Evolutionary conservation across 2,329 filamentous ascomycete species (phyloP).

Genomic region (Alternaria rosae): DNA sequence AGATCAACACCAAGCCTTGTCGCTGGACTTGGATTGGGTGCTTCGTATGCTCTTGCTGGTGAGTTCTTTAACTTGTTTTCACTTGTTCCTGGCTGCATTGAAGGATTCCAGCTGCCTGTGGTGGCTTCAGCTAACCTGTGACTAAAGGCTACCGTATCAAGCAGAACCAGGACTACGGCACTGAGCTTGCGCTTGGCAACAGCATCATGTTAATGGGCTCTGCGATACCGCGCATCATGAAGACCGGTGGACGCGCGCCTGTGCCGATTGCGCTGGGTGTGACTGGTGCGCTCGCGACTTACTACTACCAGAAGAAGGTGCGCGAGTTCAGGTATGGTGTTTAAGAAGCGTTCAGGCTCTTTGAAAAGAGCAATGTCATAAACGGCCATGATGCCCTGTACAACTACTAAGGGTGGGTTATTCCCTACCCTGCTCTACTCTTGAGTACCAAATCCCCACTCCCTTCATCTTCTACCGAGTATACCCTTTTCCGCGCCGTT

Average conservation of each 20-base stretch:
- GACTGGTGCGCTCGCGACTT: constrained; percentile 34
- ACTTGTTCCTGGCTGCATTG: not conserved
- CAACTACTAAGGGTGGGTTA: not conserved
- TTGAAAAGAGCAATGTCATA: not conserved
- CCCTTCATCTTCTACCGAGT: not conserved
- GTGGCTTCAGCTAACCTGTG: not conserved
- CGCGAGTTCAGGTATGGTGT: constrained; percentile 40
- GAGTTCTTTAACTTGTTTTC: not conserved
- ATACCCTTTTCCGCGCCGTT: not conserved
- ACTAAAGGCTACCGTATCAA: constrained; percentile 36
- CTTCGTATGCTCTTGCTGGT: constrained; percentile 38
- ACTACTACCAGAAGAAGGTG: constrained; percentile 43
- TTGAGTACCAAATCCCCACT: constrained; percentile 2
- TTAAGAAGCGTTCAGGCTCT: constrained; percentile 2
- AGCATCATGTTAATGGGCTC: constrained; percentile 34
- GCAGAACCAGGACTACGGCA: constrained; percentile 39
- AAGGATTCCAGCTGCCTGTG: not conserved
- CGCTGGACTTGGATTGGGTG: constrained; percentile 35
- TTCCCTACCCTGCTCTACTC: not conserved
- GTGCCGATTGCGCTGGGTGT: constrained; percentile 36
- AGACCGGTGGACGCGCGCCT: constrained; percentile 37
- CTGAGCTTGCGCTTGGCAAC: constrained; percentile 38
- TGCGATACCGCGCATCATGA: constrained; percentile 35
- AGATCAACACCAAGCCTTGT: constrained; percentile 39
- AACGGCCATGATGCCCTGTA: not conserved